Evolutionary conservation across 495 filamentous ascomycete genomes (phyloP), one percentile per base, ranked within the genome.

Genomic region (Lepidopterella palustris): DNA sequence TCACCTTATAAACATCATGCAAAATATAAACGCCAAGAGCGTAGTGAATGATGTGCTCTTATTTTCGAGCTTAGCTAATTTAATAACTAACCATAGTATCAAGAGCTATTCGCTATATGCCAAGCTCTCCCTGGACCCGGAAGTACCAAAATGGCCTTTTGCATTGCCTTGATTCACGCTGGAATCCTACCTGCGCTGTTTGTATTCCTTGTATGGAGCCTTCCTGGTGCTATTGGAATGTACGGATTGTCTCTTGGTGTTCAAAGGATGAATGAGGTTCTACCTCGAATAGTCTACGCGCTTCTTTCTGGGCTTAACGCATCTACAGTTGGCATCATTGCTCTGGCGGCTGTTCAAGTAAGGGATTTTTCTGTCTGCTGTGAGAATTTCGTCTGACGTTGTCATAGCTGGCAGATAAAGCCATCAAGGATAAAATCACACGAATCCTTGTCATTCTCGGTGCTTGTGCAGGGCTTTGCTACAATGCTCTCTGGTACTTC

Each of bases 401-500:
- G 20, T 8, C 11, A 13, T 53, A 66, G 68, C 78, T 93, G 0
- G 80, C 87, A 0, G 74, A 84, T 20, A 88, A 90, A 68, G 82
- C 88, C 4, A 87, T 95, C 63, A 89, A 81, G 0, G 89, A 95
- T 63, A 78, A 76, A 50, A 35, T 91, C 27, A 85, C 87, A 0
- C 73, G 89, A 1, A 76, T 88, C 11, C 62, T 92, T 1, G 82
- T 95, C 0, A 83, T 89, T 55, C 66, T 89, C n/a, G 81, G 81
- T 15, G 89, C 76, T 21, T 75, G 79, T 2, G 86, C 85, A 0
- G 89, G 88, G 5, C 72, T 92, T 70, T 78, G 86, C 42, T 91
- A 92, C 61, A 90, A 82, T 56, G 82, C 87, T 0, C 72, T 92
- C 0, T 95, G 87, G 89, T 95, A 90, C 66, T 92, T 91, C 61